A percentile compares a stretch with the other conserved stretches of the same genome.
These are phyloP conservation scores for Aspergillus spinulosporus DNA, from an alignment of 2,329 filamentous ascomycete genomes.

Conservation along the genomic window DNA sequence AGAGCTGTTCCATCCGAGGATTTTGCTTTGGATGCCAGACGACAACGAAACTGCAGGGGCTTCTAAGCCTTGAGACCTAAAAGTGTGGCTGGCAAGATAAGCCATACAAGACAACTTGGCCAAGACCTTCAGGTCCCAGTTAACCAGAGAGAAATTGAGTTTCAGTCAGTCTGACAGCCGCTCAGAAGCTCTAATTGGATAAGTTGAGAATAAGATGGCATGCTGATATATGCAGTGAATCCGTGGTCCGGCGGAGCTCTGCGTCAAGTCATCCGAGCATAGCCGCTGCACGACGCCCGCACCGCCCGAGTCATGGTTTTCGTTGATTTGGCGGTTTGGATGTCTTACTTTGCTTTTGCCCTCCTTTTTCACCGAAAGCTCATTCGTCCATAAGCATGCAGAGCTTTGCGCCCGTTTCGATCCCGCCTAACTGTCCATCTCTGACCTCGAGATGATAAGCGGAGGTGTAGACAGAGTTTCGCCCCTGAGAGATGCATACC, in stretches of 20 bases:
- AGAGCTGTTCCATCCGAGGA: background rate
- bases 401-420: background rate
- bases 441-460: no score
- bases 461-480: background rate
- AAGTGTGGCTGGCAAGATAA: background rate
- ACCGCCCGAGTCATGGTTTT: background rate
- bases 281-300: background rate
- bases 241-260: no score
- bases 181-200: no score
- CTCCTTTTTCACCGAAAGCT: background rate
- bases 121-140: no score
- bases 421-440: background rate
- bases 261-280: background rate
- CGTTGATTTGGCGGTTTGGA: background rate
- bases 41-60: background rate
- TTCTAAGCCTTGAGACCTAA: background rate
- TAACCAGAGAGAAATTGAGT: no score
- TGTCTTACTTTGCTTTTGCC: background rate
- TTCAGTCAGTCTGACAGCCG: no score
- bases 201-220: no score
- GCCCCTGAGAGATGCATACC: background rate
- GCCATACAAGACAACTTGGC: background rate
- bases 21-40: background rate
- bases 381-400: background rate
- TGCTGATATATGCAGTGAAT: no score